Evolutionary conservation across 306 rosid species (phyloP).

Genomic region (Echinosophora koreensis): DNA sequence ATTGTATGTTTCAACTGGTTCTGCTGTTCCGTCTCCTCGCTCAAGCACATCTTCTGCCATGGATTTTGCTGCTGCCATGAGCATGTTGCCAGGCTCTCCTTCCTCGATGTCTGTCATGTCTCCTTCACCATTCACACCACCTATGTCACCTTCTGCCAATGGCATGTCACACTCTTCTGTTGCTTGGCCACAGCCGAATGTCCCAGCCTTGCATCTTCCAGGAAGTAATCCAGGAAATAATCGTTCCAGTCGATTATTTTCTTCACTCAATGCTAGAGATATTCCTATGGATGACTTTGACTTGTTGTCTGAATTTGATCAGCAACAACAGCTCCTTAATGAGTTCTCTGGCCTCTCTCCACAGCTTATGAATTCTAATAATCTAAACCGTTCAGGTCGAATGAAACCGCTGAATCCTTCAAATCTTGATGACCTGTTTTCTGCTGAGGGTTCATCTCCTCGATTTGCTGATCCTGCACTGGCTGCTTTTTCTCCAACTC

Average conservation of each 20-base stretch:
- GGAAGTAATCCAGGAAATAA: conserved; percentile 71
- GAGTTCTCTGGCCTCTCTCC: conserved; percentile 80
- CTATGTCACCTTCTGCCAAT: conserved; percentile 86
- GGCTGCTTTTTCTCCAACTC: conserved; percentile 85
- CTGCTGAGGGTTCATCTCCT: conserved; percentile 89
- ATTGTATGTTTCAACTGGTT: conserved; percentile 88
- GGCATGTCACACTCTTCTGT: conserved; percentile 78
- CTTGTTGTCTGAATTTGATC: conserved; percentile 75
- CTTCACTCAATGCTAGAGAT: conserved; percentile 88
- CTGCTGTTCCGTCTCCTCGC: conserved; percentile 94
- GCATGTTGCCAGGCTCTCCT: conserved; percentile 89
- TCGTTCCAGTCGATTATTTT: conserved; percentile 90
- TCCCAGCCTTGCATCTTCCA: conserved; percentile 89
- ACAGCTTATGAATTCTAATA: conserved; percentile 67
- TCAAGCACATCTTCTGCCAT: conserved; percentile 81
- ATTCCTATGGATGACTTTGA: conserved; percentile 74
- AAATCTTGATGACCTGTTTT: conserved; percentile 88
- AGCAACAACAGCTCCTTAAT: conserved; percentile 79
- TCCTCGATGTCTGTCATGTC: conserved; percentile 85
- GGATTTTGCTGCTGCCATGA: conserved; percentile 95
- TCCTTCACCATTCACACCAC: conserved; percentile 89
- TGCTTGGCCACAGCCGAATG: conserved; percentile 93
- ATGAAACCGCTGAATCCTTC: conserved; percentile 77
- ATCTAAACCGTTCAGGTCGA: conserved; percentile 79
- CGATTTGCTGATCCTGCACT: conserved; percentile 77